Evolutionary conservation across 805 yeast species (phyloP).

Genomic region (Lipomyces sp.): DNA sequence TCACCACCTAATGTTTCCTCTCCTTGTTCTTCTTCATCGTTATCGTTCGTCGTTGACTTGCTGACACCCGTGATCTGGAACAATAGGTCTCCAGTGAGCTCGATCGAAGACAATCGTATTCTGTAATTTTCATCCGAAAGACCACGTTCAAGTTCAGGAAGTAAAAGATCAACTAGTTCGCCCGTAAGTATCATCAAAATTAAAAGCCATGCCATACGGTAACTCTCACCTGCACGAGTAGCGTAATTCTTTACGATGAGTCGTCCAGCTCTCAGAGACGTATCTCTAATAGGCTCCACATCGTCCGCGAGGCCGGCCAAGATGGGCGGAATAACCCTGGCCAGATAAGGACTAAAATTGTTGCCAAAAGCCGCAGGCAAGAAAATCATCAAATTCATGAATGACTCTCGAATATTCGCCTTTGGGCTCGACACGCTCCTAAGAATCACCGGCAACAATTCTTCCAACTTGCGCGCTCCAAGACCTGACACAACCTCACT

Average conservation of each 20-base stretch:
- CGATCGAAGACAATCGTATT: slow-evolving; percentile 91
- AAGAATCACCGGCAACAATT: slow-evolving; percentile 78
- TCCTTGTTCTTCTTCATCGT: slow-evolving; percentile 56
- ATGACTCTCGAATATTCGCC: slow-evolving; percentile 83
- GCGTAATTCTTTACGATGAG: slow-evolving; percentile 90
- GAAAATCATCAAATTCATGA: slow-evolving; percentile 83
- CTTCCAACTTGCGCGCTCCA: slow-evolving; percentile 86
- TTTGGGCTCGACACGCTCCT: slow-evolving; percentile 70
- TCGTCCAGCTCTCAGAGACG: slow-evolving; percentile 90
- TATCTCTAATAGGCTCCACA: slow-evolving; percentile 84
- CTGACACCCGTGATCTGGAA: slow-evolving; percentile 92
- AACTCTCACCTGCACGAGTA: slow-evolving; percentile 60
- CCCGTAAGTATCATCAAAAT: slow-evolving; percentile 2
- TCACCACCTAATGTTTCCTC: slow-evolving; percentile 47
- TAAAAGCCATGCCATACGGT: background rate
- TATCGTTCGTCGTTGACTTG: slow-evolving; percentile 49
- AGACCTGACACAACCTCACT: slow-evolving; percentile 93
- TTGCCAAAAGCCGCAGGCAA: slow-evolving; percentile 94
- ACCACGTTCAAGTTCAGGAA: slow-evolving; percentile 93
- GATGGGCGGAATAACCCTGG: slow-evolving; percentile 87
- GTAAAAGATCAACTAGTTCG: slow-evolving; percentile 69
- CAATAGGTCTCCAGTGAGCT: slow-evolving; percentile 90
- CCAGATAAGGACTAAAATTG: slow-evolving; percentile 87
- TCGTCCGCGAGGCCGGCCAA: slow-evolving; percentile 88
- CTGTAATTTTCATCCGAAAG: slow-evolving; percentile 80